Base-by-base conservation (phyloP, 129 eudicot genomes). In the Dittrichia graveolens region DNA sequence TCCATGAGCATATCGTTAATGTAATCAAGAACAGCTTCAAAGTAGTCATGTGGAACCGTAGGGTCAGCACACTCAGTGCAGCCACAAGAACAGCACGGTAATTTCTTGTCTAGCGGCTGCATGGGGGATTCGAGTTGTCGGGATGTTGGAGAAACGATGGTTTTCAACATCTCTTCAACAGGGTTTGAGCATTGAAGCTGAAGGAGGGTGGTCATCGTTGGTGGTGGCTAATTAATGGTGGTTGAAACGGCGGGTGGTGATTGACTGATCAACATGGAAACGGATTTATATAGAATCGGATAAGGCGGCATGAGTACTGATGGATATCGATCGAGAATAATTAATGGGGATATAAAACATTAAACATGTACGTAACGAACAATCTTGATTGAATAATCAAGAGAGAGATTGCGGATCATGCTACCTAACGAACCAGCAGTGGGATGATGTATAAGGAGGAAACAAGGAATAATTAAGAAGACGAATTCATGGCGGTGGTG, bases 1-100 rank as follows among this genome's bases (percentile, higher is more conserved):
- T 79, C 88, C 91, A 86, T 83, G 44, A 86, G 88, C 91, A 86
- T 81, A 54, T 83, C 73, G 64, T 62, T 64, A 37, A 86, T 86
- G 74, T 74, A 86, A 70, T 78, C 78, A 35, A 75, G 78, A 13
- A 83, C 78, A 4, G 76, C 86, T 40, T 78, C 86, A 34, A 67
- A 81, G 46, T 71, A 67, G 43, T 82, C 87, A 7, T 73, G 76
- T 61, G 62, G 60, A 44, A 61, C 52, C 8, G 81, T 67, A 11
- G 67, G 77, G 41, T 62, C 79, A 43, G 68, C 41, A 55, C 75
- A 57, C 55, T 69, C 77, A 0, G 80, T 74, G 72, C 80, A 68
- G 10, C 79, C 81, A 50, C 70, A 65, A 11, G 78, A 81, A 75
- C 77, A 70, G 70, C 75, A 49, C 31, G 62, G 69, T 24, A 24